Percentiles rank a stretch among this genome's conserved stretches.
Evolutionary conservation across 768 basidiomycete genomes (phyloP).

Genomic region (Lyophyllum atratum): DNA sequence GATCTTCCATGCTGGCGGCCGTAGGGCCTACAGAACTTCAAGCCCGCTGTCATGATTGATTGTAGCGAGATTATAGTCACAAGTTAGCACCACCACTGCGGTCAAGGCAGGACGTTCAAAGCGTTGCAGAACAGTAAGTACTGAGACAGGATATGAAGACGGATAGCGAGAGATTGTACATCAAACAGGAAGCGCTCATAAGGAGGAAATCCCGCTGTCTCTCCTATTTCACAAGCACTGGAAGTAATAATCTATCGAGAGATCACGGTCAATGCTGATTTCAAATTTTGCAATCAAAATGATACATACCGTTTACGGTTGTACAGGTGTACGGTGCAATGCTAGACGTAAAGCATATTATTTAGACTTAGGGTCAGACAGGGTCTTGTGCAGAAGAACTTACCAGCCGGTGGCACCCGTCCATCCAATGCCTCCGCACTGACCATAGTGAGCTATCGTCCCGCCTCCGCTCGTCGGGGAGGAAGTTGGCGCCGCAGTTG

Average conservation of each 20-base stretch:
- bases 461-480: conserved; percentile 22
- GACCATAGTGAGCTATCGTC: conserved; percentile 39
- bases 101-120: too few relatives aligned
- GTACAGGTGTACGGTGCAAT: conserved; percentile 38
- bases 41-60: too few relatives aligned
- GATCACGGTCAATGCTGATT: background rate
- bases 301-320: conserved; percentile 32
- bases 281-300: background rate
- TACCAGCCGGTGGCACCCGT: conserved; percentile 41
- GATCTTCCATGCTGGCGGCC: too few relatives aligned
- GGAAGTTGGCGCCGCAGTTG: conserved; percentile 19
- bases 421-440: conserved; percentile 45
- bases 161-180: too few relatives aligned
- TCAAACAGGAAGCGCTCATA: too few relatives aligned
- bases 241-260: conserved; percentile 33
- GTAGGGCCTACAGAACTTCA: too few relatives aligned
- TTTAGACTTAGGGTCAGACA: background rate
- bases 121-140: too few relatives aligned
- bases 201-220: background rate
- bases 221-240: conserved; percentile 34
- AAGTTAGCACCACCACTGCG: too few relatives aligned
- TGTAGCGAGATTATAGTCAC: too few relatives aligned
- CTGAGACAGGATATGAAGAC: too few relatives aligned
- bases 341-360: conserved; percentile 18
- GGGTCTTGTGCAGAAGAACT: background rate